Base-by-base conservation (phyloP, 768 basidiomycete species). In the Pulveroboletus sp. region DNA sequence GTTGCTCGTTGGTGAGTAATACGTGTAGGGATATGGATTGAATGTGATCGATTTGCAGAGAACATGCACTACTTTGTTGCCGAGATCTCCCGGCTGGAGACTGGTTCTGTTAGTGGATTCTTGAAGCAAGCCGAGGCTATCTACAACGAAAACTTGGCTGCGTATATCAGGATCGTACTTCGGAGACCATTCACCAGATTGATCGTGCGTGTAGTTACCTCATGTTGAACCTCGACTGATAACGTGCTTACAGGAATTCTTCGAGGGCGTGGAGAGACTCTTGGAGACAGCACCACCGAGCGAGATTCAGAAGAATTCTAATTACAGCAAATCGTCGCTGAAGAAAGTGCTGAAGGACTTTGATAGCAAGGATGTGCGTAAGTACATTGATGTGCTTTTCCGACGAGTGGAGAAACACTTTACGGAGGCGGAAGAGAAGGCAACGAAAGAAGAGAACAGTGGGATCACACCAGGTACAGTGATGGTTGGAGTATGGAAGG, bases 401-500 rank as follows among this genome's bases (percentile, higher is more conserved):
- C 90, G 90, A 64, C 83, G 95, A 9, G 90, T 98, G 27, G 91
- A 95, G 69, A 98, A 98, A 68, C 95, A 98, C 63, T 97, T 96
- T 61, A 85, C 85, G 6, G 90, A 93, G 59, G 81, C 81, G 1
- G 83, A 84, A 9, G 86, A 85, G 54, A 85, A 81, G 56, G 63
- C 78, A 4, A 78, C 78, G 17, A 75, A 71, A 4, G 81, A 84
- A 51, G 71, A 73, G 28, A 69, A 64, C 17, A 81, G 83, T 48
- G 73, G 71, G 53, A 79, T 81, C 50, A 69, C 77, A 3, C 71
- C 80, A 26, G 81, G 81, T 4, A 83, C 79, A 30, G 83, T 91
- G 36, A 71, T 94, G 70, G 80, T 82, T 24, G 85, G 83, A 5
- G 93, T 95, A 3, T 96, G 93, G 93, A 89, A 81, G 61, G 84